Conservation (phyloP, 2,329 filamentous ascomycete species). For the Colletotrichum agaves region DNA sequence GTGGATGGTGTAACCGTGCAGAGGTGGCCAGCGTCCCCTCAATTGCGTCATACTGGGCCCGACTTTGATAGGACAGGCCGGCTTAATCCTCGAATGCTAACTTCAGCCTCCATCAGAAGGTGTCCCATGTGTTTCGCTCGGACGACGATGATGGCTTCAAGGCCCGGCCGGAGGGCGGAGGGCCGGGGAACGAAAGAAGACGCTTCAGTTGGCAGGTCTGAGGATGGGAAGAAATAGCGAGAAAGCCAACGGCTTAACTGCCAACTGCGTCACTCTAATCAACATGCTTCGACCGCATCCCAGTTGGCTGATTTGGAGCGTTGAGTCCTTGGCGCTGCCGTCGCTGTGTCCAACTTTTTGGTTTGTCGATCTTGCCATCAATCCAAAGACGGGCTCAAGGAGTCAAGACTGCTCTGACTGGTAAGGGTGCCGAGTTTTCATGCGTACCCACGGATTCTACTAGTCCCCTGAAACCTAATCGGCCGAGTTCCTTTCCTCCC, state of each 20-base stretch:
- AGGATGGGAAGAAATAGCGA: neutral
- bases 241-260: neutral
- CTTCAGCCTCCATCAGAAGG: constrained; percentile 32
- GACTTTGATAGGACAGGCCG: constrained; percentile 13
- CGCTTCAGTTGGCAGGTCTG: constrained; percentile 17
- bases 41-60: constrained; percentile 35
- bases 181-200: neutral
- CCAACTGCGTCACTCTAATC: constrained; percentile 7
- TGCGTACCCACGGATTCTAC: neutral
- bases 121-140: constrained; percentile 27
- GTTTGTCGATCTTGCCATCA: constrained; percentile 31
- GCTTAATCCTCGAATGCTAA: constrained; percentile 8
- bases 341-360: constrained; percentile 33
- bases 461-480: neutral
- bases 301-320: constrained; percentile 7
- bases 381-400: constrained; percentile 20
- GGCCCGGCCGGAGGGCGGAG: neutral
- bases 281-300: constrained; percentile 21
- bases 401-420: constrained; percentile 9
- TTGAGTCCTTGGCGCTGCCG: constrained; percentile 26
- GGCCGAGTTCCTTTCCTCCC: neutral
- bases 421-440: neutral
- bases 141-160: constrained; percentile 30
- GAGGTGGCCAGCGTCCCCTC: constrained; percentile 33
- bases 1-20: constrained; percentile 34